Conservation (phyloP, 495 filamentous ascomycete genomes). For the Neurospora sp. region DNA sequence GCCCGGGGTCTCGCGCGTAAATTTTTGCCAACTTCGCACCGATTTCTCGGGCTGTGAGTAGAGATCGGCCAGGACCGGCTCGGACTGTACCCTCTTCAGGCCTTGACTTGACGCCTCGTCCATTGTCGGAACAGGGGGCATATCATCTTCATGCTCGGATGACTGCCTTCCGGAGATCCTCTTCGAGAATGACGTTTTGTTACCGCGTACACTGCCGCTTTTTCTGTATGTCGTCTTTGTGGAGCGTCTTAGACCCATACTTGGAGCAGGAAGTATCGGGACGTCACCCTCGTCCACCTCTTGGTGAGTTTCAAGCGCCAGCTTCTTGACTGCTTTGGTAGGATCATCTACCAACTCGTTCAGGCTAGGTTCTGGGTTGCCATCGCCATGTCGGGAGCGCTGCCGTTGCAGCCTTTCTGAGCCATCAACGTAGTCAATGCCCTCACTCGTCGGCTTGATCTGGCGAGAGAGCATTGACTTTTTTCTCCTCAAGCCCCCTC, state of each 20-base stretch:
- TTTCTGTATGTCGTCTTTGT: constrained; percentile 86
- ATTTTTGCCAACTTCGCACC: constrained; percentile 33
- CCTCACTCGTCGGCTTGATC: constrained; percentile 62
- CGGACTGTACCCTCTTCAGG: constrained; percentile 64
- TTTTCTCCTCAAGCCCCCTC: constrained; percentile 62
- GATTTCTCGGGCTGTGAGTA: constrained; percentile 42
- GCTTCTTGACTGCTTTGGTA: constrained; percentile 52
- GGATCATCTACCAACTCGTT: constrained; percentile 77
- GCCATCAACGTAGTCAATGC: constrained; percentile 68
- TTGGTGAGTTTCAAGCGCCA: constrained; percentile 40
- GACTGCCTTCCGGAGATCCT: constrained; percentile 45
- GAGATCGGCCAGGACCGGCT: constrained; percentile 52
- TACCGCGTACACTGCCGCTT: constrained; percentile 55
- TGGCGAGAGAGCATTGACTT: constrained; percentile 94
- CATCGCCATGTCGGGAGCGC: constrained; percentile 46
- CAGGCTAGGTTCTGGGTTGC: constrained; percentile 51
- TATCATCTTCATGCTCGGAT: constrained; percentile 49
- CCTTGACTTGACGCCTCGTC: constrained; percentile 45
- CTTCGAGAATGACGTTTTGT: constrained; percentile 56
- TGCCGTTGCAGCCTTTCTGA: constrained; percentile 75
- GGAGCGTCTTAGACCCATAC: constrained; percentile 73
- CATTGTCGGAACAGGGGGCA: constrained; percentile 30
- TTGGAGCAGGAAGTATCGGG: constrained; percentile 76
- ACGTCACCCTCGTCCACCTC: constrained; percentile 51
- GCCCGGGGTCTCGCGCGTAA: constrained; percentile 20